These are phyloP conservation scores for Thielaviopsis euricoi DNA, from an alignment of 2,329 filamentous ascomycete species.

Conservation along the genomic window DNA sequence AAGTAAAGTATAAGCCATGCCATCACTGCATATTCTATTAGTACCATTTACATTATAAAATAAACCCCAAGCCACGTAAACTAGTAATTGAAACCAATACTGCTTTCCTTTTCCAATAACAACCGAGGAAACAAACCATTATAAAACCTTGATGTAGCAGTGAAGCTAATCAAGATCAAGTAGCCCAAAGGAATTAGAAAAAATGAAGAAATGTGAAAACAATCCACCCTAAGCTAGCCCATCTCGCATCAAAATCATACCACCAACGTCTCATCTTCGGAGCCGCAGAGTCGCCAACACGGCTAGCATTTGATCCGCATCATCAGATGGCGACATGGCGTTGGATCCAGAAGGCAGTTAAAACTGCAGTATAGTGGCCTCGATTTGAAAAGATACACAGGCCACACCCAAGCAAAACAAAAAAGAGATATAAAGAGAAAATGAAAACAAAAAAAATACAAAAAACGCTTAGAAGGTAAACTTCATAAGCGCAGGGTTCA, in stretches of 20 bases:
- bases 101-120: background rate
- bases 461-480: slow-evolving; percentile 12
- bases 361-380: too few species aligned
- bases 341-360: background rate
- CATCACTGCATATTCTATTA: background rate
- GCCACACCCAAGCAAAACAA: background rate
- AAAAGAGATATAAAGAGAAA: background rate
- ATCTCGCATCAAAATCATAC: background rate
- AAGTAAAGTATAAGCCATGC: background rate
- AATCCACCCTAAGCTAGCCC: background rate
- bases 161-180: background rate
- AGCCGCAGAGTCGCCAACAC: background rate
- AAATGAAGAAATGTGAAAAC: background rate
- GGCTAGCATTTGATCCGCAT: too few species aligned
- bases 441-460: background rate
- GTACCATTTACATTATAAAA: background rate
- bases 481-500: slow-evolving; percentile 46
- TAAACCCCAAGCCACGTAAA: background rate
- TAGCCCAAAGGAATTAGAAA: background rate
- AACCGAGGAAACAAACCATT: background rate
- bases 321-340: too few species aligned
- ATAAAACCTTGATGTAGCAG: background rate
- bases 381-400: too few species aligned
- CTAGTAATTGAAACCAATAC: background rate
- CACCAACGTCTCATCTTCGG: background rate